These are phyloP conservation scores for Neurospora sp. DNA, from an alignment of 495 filamentous ascomycete species.

Conservation along the genomic window DNA sequence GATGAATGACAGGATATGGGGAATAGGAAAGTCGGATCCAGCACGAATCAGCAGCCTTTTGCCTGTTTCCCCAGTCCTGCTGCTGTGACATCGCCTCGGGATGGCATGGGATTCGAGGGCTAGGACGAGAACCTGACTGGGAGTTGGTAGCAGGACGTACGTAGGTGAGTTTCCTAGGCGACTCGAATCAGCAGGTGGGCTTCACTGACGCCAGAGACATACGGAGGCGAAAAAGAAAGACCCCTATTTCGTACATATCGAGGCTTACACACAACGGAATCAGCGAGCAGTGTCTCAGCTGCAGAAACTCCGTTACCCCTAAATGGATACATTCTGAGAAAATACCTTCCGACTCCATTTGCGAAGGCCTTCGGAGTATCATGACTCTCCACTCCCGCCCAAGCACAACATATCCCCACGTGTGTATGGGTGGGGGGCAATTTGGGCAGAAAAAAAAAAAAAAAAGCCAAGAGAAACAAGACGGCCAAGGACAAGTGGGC, in stretches of 20 bases:
- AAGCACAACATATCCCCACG: not conserved
- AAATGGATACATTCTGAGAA: not conserved
- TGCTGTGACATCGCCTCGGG: not conserved
- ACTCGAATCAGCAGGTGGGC: not conserved
- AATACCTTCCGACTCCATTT: not conserved
- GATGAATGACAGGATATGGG: not conserved
- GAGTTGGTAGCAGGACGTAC: not conserved
- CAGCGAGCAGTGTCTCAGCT: not conserved
- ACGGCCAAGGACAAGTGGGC: not conserved
- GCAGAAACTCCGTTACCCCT: not conserved
- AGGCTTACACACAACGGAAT: not conserved
- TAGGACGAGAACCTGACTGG: not conserved
- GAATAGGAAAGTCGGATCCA: not conserved
- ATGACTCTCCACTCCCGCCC: not conserved
- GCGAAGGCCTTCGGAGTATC: not conserved
- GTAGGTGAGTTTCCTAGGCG: not conserved
- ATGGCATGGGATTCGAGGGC: not conserved
- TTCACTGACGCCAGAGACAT: not conserved
- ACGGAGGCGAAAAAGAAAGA: not conserved
- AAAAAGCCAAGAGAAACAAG: not conserved
- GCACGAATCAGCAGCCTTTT: not conserved
- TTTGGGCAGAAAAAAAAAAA: not conserved
- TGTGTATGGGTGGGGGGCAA: not conserved
- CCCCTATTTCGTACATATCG: not conserved
- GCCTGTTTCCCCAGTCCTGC: not conserved